Base-by-base conservation (phyloP, 1,139 yeast species). In the Candida sanyaensis region DNA sequence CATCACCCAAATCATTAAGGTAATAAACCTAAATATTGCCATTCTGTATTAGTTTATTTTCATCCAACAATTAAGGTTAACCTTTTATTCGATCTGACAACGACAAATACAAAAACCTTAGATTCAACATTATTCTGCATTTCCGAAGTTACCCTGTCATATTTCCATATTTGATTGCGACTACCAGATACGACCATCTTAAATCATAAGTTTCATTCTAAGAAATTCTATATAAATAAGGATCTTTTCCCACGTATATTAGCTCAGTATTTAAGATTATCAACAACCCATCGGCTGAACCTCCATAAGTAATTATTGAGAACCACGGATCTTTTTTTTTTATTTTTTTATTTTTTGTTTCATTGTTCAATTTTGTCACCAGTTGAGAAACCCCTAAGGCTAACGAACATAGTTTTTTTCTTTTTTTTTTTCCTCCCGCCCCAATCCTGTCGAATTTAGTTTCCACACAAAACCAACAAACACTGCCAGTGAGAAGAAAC, bases 401-500 rank as follows among this genome's bases (percentile, higher is more conserved):
- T 24, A 24, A 6, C 29, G 10, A 24, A 36, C 11, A 23, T 12
- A n/a, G n/a, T n/a, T n/a, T n/a, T n/a, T n/a, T n/a, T n/a, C n/a
- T n/a, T n/a, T n/a, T 36, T 36, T 36, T 36, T 36, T 26, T 17
- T 17, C 3, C 23, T n/a, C 8, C 12, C 12, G 21, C 39, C 6
- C 10, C 27, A 21, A 34, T 4, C 38, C 34, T 13, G 12, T 5
- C 11, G 21, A 32, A n/a, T 10, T 11, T 36, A 17, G 21, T 10
- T 24, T 8, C 39, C 39, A 24, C 39, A 36, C 39, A 36, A 36
- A 36, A 36, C 21, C 30, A 24, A 36, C 39, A 36, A 36, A 17
- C 21, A 17, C 21, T 2, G 21, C 28, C 28, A 6, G 28, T 26
- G 28, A 6, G 24, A 9, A 10, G 29, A 24, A n/a, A n/a, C n/a